Conservation (phyloP, 495 filamentous ascomycete species). For the Neurospora discreta region DNA sequence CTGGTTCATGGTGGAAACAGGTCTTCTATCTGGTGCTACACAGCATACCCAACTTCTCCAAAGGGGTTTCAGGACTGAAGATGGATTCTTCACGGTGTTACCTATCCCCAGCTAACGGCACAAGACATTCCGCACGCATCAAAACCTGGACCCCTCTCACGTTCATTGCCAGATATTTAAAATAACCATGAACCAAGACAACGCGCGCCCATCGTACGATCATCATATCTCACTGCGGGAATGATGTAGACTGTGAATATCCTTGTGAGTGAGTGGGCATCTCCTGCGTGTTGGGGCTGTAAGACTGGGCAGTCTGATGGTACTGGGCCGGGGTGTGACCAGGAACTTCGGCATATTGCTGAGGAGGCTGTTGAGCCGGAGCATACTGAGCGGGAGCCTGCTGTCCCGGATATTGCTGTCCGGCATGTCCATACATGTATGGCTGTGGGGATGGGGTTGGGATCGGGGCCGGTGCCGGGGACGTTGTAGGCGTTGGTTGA, state of each 20-base stretch:
- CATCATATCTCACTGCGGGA: neutral
- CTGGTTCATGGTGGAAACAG: neutral
- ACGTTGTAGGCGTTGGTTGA: constrained; percentile 4
- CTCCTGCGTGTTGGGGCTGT: neutral
- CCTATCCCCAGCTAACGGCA: neutral
- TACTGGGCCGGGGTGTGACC: neutral
- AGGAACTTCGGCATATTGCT: constrained; percentile 2
- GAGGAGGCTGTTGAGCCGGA: neutral
- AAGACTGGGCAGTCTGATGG: neutral
- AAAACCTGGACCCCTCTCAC: neutral
- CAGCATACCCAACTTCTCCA: neutral
- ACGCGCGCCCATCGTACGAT: neutral
- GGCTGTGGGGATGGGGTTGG: constrained; percentile 2
- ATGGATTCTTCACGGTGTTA: neutral
- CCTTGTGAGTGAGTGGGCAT: neutral
- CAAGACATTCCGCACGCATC: neutral
- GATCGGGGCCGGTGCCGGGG: neutral
- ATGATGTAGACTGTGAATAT: neutral
- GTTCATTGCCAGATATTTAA: neutral
- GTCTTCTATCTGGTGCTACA: neutral
- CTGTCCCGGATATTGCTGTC: constrained; percentile 7
- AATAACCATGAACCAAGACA: neutral
- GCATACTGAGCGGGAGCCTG: constrained; percentile 3
- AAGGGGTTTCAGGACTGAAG: neutral
- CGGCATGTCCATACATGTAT: constrained; percentile 2